phyloP scores from a whole-genome alignment of 768 basidiomycete species.

The Astraeus odoratus region DNA sequence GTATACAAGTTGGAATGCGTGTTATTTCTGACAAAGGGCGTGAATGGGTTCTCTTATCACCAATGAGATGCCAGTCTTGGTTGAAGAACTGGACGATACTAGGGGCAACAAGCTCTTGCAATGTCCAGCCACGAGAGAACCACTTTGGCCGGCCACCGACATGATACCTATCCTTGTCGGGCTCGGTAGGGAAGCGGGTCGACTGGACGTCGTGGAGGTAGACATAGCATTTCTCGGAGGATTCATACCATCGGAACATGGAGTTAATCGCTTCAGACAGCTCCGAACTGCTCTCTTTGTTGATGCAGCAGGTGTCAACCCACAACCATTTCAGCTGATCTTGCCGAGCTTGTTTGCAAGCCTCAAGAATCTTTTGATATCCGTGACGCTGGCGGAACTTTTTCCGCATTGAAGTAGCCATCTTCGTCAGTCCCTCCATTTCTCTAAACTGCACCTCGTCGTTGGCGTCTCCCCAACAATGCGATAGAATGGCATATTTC shows the following conservation, averaged over 20 bases:
- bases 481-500: background rate
- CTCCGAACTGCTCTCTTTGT: background rate
- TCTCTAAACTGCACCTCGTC: background rate
- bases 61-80: background rate
- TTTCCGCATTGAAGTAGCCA: background rate
- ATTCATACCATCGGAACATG: background rate
- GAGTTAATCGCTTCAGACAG: background rate
- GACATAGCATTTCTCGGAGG: background rate
- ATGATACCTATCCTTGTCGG: background rate
- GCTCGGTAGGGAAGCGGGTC: background rate
- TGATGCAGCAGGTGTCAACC: background rate
- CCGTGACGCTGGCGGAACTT: background rate
- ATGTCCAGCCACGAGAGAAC: constrained; percentile 1
- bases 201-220: background rate
- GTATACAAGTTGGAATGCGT: background rate
- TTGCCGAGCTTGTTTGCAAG: background rate
- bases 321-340: background rate
- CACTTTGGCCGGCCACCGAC: background rate
- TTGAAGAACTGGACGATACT: background rate
- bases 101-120: background rate
- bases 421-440: background rate
- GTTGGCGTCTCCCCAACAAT: background rate
- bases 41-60: background rate
- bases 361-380: background rate
- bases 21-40: background rate